A percentile compares a stretch with the other conserved stretches of the same genome.
Conservation (phyloP, 495 filamentous ascomycete genomes). For the Talaromyces borbonicus region DNA sequence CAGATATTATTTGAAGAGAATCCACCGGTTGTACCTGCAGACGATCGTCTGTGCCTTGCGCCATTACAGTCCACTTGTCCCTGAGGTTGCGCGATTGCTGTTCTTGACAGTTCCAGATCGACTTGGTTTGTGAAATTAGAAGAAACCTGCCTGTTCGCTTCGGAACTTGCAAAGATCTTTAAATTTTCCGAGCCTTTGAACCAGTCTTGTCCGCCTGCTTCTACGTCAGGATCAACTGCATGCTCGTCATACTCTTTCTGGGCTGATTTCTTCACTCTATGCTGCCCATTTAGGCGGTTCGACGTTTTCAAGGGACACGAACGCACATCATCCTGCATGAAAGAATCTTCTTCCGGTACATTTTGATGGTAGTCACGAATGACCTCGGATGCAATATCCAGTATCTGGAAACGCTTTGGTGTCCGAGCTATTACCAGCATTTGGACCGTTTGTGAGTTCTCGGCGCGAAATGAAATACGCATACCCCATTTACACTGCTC, state of each 20-base stretch:
- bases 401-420: conserved; percentile 25
- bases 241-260: neutral
- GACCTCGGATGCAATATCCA: conserved; percentile 6
- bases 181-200: neutral
- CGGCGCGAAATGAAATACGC: conserved; percentile 25
- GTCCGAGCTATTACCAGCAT: conserved; percentile 11
- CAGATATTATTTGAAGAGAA: neutral
- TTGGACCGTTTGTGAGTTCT: conserved; percentile 24
- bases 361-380: conserved; percentile 3
- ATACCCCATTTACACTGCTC: conserved; percentile 25
- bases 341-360: neutral
- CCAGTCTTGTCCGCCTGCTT: neutral
- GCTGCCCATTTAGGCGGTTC: neutral
- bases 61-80: neutral
- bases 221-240: neutral
- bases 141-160: neutral
- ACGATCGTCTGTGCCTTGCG: neutral
- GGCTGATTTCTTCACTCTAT: neutral
- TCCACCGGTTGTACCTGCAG: neutral
- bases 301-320: neutral
- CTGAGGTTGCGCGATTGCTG: neutral
- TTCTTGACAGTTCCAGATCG: neutral
- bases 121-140: neutral
- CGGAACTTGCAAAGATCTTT: neutral
- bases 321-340: neutral